Evolutionary conservation across 306 rosid species (phyloP).

Genomic region (Acacia acuminata): DNA sequence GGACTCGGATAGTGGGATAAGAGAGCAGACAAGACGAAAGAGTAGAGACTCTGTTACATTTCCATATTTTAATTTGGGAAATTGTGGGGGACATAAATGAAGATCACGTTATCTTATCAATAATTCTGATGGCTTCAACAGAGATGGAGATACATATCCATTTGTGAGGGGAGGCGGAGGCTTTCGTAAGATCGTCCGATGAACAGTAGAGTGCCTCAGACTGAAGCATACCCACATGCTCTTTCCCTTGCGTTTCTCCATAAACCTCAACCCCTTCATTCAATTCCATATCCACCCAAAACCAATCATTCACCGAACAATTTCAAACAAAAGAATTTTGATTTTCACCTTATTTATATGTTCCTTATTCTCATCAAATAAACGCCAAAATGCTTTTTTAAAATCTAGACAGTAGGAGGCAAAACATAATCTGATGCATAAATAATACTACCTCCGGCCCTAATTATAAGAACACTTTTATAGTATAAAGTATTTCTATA

Average conservation of each 20-base stretch:
- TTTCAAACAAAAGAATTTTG: no score
- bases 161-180: not conserved
- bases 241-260: not conserved
- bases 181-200: not conserved
- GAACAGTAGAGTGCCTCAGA: not conserved
- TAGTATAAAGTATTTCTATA: no score
- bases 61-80: no score
- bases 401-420: not conserved
- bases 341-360: not conserved
- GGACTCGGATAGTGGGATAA: not conserved
- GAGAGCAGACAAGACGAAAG: slow-evolving; percentile 13
- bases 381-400: not conserved
- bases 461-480: no score
- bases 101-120: not conserved
- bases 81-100: not conserved
- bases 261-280: not conserved
- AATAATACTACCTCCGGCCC: no score
- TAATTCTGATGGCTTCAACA: not conserved
- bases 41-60: no score
- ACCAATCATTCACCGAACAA: no score
- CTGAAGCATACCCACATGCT: not conserved
- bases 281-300: no score
- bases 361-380: not conserved
- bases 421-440: not conserved
- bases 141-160: not conserved